Conservation (phyloP, 805 yeast genomes). For the Pichia heedii region DNA sequence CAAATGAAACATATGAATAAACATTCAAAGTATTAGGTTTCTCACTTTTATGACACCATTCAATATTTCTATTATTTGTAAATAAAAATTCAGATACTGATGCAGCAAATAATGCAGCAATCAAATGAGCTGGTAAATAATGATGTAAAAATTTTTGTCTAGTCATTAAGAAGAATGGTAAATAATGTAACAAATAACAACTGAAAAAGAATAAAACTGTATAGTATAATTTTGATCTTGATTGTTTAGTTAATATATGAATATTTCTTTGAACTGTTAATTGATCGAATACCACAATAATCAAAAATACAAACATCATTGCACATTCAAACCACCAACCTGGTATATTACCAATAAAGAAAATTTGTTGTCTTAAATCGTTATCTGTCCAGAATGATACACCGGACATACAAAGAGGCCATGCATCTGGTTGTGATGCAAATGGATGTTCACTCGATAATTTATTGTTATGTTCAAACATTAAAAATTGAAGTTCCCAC, state of each 20-base stretch:
- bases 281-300: constrained; percentile 64
- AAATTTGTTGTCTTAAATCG: constrained; percentile 62
- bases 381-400: constrained; percentile 93
- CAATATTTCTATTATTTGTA: constrained; percentile 39
- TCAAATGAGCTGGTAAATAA: constrained; percentile 88
- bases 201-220: constrained; percentile 75
- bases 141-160: constrained; percentile 93
- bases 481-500: constrained; percentile 76
- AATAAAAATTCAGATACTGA: constrained; percentile 71
- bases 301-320: constrained; percentile 53
- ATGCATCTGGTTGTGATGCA: constrained; percentile 81
- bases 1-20: constrained; percentile 29
- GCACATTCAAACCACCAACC: constrained; percentile 85
- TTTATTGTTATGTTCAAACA: constrained; percentile 90
- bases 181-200: constrained; percentile 85
- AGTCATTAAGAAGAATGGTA: constrained; percentile 85
- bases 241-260: constrained; percentile 44
- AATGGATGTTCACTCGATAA: constrained; percentile 87
- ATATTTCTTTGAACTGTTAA: constrained; percentile 66
- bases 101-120: constrained; percentile 77
- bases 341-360: constrained; percentile 78
- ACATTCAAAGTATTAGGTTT: constrained; percentile 18
- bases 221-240: constrained; percentile 66
- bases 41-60: constrained; percentile 14
- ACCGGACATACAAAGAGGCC: constrained; percentile 88